Conservation (phyloP, 1,284 basidiomycete genomes). For the Malassezia dermatis region DNA sequence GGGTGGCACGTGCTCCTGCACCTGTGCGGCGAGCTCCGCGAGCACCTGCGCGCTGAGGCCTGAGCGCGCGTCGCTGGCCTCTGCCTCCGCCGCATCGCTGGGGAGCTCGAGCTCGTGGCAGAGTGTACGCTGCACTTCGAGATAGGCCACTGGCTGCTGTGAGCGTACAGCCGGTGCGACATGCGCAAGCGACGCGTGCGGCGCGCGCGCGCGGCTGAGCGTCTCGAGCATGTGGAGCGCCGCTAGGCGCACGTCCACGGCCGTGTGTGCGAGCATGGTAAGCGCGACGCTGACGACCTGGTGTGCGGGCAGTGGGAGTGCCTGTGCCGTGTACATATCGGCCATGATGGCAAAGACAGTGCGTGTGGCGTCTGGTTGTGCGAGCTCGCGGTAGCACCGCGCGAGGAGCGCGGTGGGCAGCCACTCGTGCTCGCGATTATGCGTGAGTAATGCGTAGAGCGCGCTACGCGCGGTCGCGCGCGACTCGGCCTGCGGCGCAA, state of each 20-base stretch:
- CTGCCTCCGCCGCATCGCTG: background rate
- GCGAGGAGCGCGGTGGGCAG: slow-evolving; percentile 63
- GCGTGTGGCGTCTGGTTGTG: slow-evolving; percentile 49
- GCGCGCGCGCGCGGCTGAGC: background rate
- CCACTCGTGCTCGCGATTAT: slow-evolving; percentile 56
- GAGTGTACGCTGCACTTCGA: slow-evolving; percentile 4
- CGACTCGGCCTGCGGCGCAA: slow-evolving; percentile 43
- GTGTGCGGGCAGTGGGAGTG: slow-evolving; percentile 60
- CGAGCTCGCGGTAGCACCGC: slow-evolving; percentile 59
- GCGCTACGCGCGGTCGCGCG: slow-evolving; percentile 57
- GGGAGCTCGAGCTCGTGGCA: background rate
- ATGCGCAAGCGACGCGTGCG: background rate
- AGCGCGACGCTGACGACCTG: slow-evolving; percentile 58
- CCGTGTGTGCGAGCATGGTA: slow-evolving; percentile 59
- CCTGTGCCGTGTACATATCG: slow-evolving; percentile 59
- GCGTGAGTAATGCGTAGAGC: slow-evolving; percentile 60
- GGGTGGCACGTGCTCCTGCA: slow-evolving; percentile 4
- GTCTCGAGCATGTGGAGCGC: slow-evolving; percentile 62
- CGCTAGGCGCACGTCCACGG: slow-evolving; percentile 59
- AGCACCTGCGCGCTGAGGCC: background rate
- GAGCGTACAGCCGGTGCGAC: slow-evolving; percentile 51
- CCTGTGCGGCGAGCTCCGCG: background rate
- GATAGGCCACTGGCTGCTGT: slow-evolving; percentile 64
- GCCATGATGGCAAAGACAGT: slow-evolving; percentile 69
- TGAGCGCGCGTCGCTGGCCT: background rate